Evolutionary conservation across 2,329 filamentous ascomycete species (phyloP).

Genomic region (Mycosphaerelloides madeirae): DNA sequence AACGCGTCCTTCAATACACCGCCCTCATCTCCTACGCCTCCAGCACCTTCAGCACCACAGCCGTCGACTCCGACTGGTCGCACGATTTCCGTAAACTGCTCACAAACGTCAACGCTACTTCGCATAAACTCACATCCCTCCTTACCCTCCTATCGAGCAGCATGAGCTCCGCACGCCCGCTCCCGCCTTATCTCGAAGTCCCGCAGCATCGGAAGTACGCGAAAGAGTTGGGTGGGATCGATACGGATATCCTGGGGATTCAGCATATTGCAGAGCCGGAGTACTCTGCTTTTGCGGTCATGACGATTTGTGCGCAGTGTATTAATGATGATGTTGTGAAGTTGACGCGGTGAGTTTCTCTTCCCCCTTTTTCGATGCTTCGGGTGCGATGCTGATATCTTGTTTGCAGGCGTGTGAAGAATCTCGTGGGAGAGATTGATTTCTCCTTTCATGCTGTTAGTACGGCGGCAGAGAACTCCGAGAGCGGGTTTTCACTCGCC

Average conservation of each 20-base stretch:
- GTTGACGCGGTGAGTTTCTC: constrained; percentile 42
- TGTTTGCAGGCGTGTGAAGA: constrained; percentile 47
- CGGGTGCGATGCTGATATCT: constrained; percentile 27
- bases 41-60: constrained; percentile 43
- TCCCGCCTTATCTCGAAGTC: constrained; percentile 65
- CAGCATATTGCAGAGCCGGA: constrained; percentile 58
- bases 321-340: constrained; percentile 63
- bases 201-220: constrained; percentile 59
- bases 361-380: constrained; percentile 58
- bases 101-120: constrained; percentile 53
- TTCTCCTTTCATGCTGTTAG: constrained; percentile 59
- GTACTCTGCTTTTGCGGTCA: constrained; percentile 68
- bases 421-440: constrained; percentile 66
- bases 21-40: constrained; percentile 62
- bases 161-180: constrained; percentile 60
- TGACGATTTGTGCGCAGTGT: constrained; percentile 65
- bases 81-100: constrained; percentile 56
- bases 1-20: constrained; percentile 62
- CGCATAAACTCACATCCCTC: constrained; percentile 63
- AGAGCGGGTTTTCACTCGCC: constrained; percentile 40
- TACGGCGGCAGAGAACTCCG: constrained; percentile 38
- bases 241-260: constrained; percentile 57
- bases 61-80: constrained; percentile 54
- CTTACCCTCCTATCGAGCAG: constrained; percentile 65
- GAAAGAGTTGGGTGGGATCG: constrained; percentile 53